Evolutionary conservation across 2,329 filamentous ascomycete species (phyloP), one percentile per base, ranked within the genome.

Genomic region (Diaporthe helianthi): DNA sequence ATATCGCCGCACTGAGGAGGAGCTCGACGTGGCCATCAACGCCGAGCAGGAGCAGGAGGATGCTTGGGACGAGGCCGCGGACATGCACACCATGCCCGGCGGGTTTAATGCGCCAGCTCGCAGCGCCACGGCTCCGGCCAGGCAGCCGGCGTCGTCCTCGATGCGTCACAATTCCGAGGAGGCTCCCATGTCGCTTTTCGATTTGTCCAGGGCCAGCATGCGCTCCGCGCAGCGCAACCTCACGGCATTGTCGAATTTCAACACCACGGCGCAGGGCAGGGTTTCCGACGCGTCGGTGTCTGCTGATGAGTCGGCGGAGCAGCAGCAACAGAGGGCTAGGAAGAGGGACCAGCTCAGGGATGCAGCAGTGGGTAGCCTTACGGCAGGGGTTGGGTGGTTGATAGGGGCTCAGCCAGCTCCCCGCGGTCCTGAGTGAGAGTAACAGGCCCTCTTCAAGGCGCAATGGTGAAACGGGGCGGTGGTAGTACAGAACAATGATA

Each of bases 1-100:
- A 1, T 96, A 92, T 83, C 88, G 91, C 15, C 86, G 91, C 53
- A 94, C 92, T 73, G 93, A 97, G 76, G 90, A 93, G 74, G 92
- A 95, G 76, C 87, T 93, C 63, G 90, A 90, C 63, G 84, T 85
- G 0, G 84, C 91, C 3, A 83, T 93, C 17, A 86, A 86, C 61
- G 86, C 89, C 41, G 92, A 95, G 74, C 87, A 87, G 5, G 88
- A 87, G 67, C 87, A 87, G 51, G 92, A 93, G 75, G 82, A 85
- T n/a, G 89, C 87, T 2, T 93, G 92, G 85, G 90, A 93, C 75
- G 85, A 88, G 15, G 84, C 85, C 19, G 90, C 86, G 1, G 89
- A 93, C 73, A 76, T 85, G 47, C 83, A 85, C 68, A 78, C 86
- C 2, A 83, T 89, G 76, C 87, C 87, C 0, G 88, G 88, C 8